A percentile compares a stretch with the other conserved stretches of the same genome.
Conservation (phyloP, 345 rosid species). For the Citrus mangshanensis region DNA sequence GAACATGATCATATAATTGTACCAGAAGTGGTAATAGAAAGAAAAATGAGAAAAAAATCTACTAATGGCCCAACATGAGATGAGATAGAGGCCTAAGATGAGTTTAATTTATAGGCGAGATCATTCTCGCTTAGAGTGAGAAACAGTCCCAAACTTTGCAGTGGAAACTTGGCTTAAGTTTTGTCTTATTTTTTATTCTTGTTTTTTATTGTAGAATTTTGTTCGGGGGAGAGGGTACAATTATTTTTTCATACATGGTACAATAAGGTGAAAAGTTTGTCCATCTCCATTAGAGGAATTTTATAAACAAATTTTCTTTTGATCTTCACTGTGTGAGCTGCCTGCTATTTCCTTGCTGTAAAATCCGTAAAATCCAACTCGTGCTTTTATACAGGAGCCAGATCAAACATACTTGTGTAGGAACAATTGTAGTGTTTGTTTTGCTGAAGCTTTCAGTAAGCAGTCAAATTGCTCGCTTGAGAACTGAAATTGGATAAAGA, state of each 20-base stretch:
- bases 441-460: too few relatives aligned
- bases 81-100: slow-evolving; percentile 12
- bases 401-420: not conserved
- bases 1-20: slow-evolving; percentile 11
- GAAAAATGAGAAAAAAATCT: slow-evolving; percentile 9
- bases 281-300: not conserved
- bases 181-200: not conserved
- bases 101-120: slow-evolving; percentile 17
- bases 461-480: too few relatives aligned
- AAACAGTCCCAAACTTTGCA: not conserved
- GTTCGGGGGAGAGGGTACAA: not conserved
- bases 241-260: not conserved
- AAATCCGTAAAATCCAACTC: too few relatives aligned
- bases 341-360: not conserved
- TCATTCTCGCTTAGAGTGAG: not conserved
- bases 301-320: slow-evolving; percentile 3
- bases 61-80: slow-evolving; percentile 8
- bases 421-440: too few relatives aligned
- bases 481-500: too few relatives aligned
- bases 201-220: not conserved
- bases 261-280: slow-evolving; percentile 19
- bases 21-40: slow-evolving; percentile 18
- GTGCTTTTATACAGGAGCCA: too few relatives aligned
- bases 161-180: slow-evolving; percentile 10
- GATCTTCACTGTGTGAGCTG: not conserved